phyloP scores from a whole-genome alignment of 169 alveolate genomes.

The Plasmodium berghei region DNA sequence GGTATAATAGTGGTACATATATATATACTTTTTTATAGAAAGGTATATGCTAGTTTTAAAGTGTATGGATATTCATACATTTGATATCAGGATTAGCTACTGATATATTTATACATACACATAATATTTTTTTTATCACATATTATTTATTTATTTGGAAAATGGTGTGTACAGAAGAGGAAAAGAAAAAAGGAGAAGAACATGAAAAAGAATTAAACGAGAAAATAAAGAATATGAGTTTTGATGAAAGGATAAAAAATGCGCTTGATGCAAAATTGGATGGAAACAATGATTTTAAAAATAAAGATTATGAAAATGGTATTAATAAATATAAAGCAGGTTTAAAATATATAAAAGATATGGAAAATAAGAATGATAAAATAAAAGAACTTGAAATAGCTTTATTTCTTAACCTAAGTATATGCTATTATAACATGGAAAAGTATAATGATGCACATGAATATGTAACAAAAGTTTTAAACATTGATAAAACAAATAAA shows the following conservation, averaged over 20 bases:
- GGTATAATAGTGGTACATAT: too few species aligned
- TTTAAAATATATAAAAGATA: constrained; percentile 26
- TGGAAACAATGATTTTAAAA: constrained; percentile 66
- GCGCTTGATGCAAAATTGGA: constrained; percentile 48
- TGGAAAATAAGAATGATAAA: constrained; percentile 59
- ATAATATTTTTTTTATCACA: too few species aligned
- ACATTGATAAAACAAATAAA: constrained; percentile 69
- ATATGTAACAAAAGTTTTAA: constrained; percentile 70
- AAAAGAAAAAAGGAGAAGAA: constrained; percentile 14
- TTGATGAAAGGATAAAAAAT: constrained; percentile 36
- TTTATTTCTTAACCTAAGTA: constrained; percentile 73
- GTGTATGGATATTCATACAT: too few species aligned
- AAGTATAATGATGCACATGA: constrained; percentile 79
- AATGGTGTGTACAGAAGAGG: not conserved
- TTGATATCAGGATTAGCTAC: too few species aligned
- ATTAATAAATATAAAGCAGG: constrained; percentile 49
- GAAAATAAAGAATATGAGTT: constrained; percentile 20
- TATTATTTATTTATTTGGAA: too few species aligned
- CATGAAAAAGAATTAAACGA: constrained; percentile 55
- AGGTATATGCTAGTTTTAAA: too few species aligned
- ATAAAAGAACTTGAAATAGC: constrained; percentile 71
- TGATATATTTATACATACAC: too few species aligned
- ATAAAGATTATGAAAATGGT: constrained; percentile 40
- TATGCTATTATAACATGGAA: constrained; percentile 76
- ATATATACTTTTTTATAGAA: too few species aligned